phyloP scores from a whole-genome alignment of 2,329 filamentous ascomycete species.

The Corniculantispora saksenae region DNA sequence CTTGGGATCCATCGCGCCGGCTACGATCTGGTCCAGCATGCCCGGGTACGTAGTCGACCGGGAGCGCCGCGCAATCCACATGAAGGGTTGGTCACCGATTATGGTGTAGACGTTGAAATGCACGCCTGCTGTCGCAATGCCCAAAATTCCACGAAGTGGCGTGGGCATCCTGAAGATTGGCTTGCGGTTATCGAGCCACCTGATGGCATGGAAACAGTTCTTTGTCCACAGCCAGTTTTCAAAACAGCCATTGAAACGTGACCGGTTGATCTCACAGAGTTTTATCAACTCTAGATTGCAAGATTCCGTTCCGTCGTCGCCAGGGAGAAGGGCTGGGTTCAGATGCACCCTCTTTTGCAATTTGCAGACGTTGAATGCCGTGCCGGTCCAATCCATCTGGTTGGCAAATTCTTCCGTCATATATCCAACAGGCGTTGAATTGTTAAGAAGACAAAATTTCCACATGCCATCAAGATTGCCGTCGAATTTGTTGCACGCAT shows the following conservation, averaged over 20 bases:
- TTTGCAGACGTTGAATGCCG: constrained; percentile 22
- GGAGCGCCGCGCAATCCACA: constrained; percentile 37
- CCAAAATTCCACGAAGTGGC: constrained; percentile 36
- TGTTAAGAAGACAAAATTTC: constrained; percentile 27
- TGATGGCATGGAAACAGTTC: constrained; percentile 32
- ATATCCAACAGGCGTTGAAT: constrained; percentile 27
- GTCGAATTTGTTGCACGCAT: constrained; percentile 31
- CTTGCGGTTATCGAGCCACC: constrained; percentile 24
- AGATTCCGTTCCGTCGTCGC: constrained; percentile 21
- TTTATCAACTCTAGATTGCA: constrained; percentile 26
- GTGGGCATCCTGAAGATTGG: constrained; percentile 33
- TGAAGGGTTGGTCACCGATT: background rate
- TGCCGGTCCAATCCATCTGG: constrained; percentile 25
- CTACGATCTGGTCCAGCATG: constrained; percentile 40
- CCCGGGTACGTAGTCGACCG: constrained; percentile 33
- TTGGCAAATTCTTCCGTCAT: constrained; percentile 27
- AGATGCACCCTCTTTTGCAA: constrained; percentile 25
- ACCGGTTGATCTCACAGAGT: constrained; percentile 30
- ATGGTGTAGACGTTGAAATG: constrained; percentile 39
- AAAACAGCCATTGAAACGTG: constrained; percentile 29
- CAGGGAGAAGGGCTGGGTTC: constrained; percentile 20
- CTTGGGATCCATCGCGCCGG: constrained; percentile 35
- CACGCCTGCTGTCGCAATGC: constrained; percentile 38
- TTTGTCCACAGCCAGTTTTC: constrained; percentile 28
- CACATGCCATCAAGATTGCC: constrained; percentile 24